phyloP scores from a whole-genome alignment of 2,329 filamentous ascomycete genomes.

The Penicillium vulpinum region DNA sequence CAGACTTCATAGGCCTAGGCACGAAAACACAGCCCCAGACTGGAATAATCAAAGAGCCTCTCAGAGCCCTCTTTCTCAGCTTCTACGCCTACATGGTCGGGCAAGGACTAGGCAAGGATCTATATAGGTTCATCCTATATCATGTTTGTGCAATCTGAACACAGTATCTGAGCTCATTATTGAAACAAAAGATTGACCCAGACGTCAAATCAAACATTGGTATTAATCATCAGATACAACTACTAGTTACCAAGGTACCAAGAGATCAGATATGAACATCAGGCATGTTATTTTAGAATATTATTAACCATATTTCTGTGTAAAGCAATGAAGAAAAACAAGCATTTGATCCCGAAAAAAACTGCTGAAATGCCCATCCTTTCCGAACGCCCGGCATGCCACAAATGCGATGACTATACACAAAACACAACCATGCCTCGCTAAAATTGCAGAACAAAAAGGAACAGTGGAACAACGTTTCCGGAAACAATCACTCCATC shows the following conservation, averaged over 20 bases:
- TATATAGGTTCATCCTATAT: not conserved
- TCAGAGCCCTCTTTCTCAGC: not conserved
- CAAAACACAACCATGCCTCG: slow-evolving; percentile 15
- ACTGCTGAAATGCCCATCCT: slow-evolving; percentile 4
- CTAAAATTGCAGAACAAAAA: slow-evolving; percentile 9
- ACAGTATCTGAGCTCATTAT: not conserved
- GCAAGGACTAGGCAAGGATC: not conserved
- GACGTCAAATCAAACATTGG: no score
- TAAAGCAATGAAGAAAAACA: not conserved
- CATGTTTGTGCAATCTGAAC: not conserved
- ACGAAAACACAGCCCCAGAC: no score
- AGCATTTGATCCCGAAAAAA: not conserved
- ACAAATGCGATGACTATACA: slow-evolving; percentile 15
- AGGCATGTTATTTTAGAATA: not conserved
- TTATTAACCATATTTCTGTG: not conserved
- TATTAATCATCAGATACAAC: not conserved
- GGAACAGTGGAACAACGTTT: not conserved
- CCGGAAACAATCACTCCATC: slow-evolving; percentile 43
- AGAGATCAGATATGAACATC: not conserved
- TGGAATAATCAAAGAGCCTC: not conserved
- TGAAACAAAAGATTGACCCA: not conserved
- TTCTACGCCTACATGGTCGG: not conserved
- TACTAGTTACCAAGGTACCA: no score
- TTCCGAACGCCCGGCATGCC: slow-evolving; percentile 21
- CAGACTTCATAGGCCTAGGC: no score